Evolutionary conservation across 1,284 basidiomycete genomes (phyloP).

Genomic region (Sutorius eximius): DNA sequence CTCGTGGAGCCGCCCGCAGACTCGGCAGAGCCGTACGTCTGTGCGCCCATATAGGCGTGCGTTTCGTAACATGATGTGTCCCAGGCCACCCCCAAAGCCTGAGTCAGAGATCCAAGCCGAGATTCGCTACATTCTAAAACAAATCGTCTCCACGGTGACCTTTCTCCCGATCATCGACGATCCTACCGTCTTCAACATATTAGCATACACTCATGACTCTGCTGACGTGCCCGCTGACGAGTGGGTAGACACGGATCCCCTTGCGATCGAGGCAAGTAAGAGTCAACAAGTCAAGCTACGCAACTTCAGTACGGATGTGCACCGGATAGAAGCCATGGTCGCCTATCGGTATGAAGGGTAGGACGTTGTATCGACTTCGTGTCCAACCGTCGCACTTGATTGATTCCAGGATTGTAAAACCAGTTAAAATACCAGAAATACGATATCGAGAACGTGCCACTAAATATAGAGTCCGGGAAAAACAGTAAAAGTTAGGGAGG

Average conservation of each 20-base stretch:
- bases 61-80: constrained; percentile 1
- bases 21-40: constrained; percentile 48
- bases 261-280: constrained; percentile 93
- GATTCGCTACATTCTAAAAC: constrained; percentile 97
- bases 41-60: neutral
- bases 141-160: constrained; percentile 95
- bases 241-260: constrained; percentile 94
- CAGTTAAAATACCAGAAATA: neutral
- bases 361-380: neutral
- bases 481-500: neutral
- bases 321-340: constrained; percentile 88
- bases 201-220: constrained; percentile 89
- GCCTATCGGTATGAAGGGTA: constrained; percentile 76
- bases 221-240: constrained; percentile 86
- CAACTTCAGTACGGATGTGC: constrained; percentile 88
- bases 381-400: neutral
- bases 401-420: neutral
- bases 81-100: constrained; percentile 58
- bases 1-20: constrained; percentile 62
- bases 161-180: constrained; percentile 95
- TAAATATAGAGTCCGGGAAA: constrained; percentile 5
- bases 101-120: constrained; percentile 96
- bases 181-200: constrained; percentile 93
- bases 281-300: constrained; percentile 94
- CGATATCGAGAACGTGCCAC: neutral